These are phyloP conservation scores for Hyparrhenia diplandra DNA, from an alignment of 176 grass and related monocot species.

Conservation along the genomic window DNA sequence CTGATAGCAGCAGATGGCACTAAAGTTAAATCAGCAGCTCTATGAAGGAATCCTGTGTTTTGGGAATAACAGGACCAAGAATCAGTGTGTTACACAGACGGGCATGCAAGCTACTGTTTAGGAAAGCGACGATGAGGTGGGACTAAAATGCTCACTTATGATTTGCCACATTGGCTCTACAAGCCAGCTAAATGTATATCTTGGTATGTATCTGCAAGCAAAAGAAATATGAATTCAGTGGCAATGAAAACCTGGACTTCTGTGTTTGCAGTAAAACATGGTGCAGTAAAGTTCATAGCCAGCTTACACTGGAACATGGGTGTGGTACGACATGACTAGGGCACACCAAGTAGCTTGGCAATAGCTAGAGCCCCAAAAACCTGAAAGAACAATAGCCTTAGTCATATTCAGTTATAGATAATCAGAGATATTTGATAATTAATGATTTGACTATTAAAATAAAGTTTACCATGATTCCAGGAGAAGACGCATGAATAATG, in stretches of 20 bases:
- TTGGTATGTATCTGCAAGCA: conserved; percentile 82
- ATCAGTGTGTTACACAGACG: not conserved
- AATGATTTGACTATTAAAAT: not conserved
- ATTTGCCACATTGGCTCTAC: conserved; percentile 95
- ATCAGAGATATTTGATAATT: not conserved
- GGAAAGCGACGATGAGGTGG: not conserved
- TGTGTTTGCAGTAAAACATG: not conserved
- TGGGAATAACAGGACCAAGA: not conserved
- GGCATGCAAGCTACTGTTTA: not conserved
- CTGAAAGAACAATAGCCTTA: conserved; percentile 32
- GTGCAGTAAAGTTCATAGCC: not conserved
- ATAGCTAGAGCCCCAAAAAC: conserved; percentile 91
- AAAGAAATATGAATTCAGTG: not conserved
- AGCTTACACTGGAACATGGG: conserved; percentile 88
- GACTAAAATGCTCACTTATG: conserved; percentile 62
- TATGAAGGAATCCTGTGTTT: conserved; percentile 81
- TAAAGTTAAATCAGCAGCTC: conserved; percentile 81
- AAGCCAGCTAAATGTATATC: conserved; percentile 98
- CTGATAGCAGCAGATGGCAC: conserved; percentile 83
- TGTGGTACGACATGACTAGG: conserved; percentile 96
- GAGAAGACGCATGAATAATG: conserved; percentile 93
- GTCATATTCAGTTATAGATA: not conserved
- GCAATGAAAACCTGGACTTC: not conserved
- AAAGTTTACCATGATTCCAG: conserved; percentile 86
- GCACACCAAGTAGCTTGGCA: conserved; percentile 74